Base-by-base conservation (phyloP, 345 rosid genomes). In the Gossypium mustelinum region DNA sequence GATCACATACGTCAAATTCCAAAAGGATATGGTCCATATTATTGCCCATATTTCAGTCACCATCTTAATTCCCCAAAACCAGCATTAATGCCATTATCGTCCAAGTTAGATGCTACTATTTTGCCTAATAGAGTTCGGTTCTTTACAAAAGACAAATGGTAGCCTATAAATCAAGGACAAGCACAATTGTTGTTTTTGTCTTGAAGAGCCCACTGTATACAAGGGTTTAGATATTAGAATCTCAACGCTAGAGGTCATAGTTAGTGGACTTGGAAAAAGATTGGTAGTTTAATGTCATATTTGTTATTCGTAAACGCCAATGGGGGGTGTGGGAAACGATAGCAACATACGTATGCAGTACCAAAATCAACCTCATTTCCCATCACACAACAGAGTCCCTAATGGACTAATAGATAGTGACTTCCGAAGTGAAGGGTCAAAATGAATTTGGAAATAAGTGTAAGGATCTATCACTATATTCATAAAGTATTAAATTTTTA, bases 1-100 rank as follows among this genome's bases (percentile, higher is more conserved):
- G 58, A 75, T 64, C 39, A 73, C 45, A 66, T 13, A 11, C 22
- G 57, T 75, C 55, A 47, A 44, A 72, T 18, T 72, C 69, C 66
- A 64, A 57, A 29, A 10, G 12, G 44, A 29, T 29, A 16, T 29
- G 17, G 18, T 29, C 27, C 45, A 11, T 3, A 61, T 11, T 16
- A 61, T 61, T 61, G 9, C 9, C 45, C 29, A 29, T n/a, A 1
- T 17, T 17, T 8, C 7, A 1, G 5, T 34, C 67, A 17, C 47
- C 67, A 62, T 65, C 67, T 62, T 34, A 34, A 16, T 62, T 57
- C 34, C 44, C 13, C 17, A 59, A 14, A 29, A 7, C 12, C 25
- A 7, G 72, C 72, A 68, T 68, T 51, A 68, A 13, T 27, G 58
- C 12, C 55, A 50, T 24, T 55, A 50, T 25, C 58, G 50, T 68